These are phyloP conservation scores for Populus euphratica DNA, from an alignment of 345 rosid species.

Conservation along the genomic window DNA sequence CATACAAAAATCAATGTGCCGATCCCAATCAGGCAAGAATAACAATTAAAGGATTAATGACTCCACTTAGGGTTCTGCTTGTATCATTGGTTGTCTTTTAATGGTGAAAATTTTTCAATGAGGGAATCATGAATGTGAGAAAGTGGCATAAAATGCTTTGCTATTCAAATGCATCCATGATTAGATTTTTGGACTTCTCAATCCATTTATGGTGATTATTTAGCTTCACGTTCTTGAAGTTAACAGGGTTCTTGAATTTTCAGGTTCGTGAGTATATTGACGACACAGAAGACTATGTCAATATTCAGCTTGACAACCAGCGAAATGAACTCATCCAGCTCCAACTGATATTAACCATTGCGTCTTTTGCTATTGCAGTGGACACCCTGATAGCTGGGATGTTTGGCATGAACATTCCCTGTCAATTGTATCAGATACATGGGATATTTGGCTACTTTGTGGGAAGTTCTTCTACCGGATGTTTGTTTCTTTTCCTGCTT, in stretches of 20 bases:
- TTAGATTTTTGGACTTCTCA: background rate
- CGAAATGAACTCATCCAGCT: constrained; percentile 89
- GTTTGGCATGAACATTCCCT: constrained; percentile 82
- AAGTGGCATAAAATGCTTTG: background rate
- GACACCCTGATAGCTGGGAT: constrained; percentile 59
- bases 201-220: background rate
- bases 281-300: constrained; percentile 92
- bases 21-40: background rate
- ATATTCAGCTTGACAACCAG: constrained; percentile 85
- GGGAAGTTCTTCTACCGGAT: constrained; percentile 41
- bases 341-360: constrained; percentile 71
- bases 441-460: constrained; percentile 65
- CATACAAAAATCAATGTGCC: background rate
- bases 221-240: background rate
- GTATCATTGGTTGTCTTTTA: too few species aligned
- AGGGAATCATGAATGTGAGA: too few species aligned
- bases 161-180: background rate
- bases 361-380: constrained; percentile 66
- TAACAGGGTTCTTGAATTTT: background rate
- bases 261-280: constrained; percentile 93
- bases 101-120: too few species aligned
- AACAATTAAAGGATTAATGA: background rate
- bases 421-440: constrained; percentile 18
- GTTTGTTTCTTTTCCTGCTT: constrained; percentile 61
- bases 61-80: too few species aligned